Conservation (phyloP, 306 rosid genomes). For the Canavalia gladiata region DNA sequence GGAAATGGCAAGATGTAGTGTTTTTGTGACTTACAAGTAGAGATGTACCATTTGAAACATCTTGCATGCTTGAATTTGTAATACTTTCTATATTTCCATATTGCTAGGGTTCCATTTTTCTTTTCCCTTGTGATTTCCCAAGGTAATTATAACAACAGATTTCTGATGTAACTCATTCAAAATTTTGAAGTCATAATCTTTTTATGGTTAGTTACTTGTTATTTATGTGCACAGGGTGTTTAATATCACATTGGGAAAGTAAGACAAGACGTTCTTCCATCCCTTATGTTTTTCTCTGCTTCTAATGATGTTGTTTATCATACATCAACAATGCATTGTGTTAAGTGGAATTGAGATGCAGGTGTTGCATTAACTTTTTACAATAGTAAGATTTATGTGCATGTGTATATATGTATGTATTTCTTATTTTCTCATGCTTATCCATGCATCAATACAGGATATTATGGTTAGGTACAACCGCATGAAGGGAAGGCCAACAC, state of each 20-base stretch:
- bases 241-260: neutral
- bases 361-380: conserved; percentile 16
- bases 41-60: conserved; percentile 36
- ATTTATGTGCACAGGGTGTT: neutral
- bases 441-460: conserved; percentile 65
- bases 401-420: neutral
- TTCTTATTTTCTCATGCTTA: conserved; percentile 23
- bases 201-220: conserved; percentile 19
- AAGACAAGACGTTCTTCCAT: neutral
- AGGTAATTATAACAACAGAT: conserved; percentile 9
- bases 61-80: conserved; percentile 28
- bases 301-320: conserved; percentile 15
- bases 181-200: conserved; percentile 10
- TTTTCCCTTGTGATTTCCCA: neutral
- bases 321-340: neutral
- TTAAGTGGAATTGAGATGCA: conserved; percentile 9
- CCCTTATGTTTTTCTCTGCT: conserved; percentile 15
- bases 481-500: conserved; percentile 97
- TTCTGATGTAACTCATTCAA: conserved; percentile 22
- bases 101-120: conserved; percentile 1
- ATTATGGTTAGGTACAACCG: conserved; percentile 96
- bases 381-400: neutral
- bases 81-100: conserved; percentile 18
- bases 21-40: conserved; percentile 2
- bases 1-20: conserved; percentile 21